Evolutionary conservation across 2,329 filamentous ascomycete genomes (phyloP).

Genomic region (Cordyceps sp.): DNA sequence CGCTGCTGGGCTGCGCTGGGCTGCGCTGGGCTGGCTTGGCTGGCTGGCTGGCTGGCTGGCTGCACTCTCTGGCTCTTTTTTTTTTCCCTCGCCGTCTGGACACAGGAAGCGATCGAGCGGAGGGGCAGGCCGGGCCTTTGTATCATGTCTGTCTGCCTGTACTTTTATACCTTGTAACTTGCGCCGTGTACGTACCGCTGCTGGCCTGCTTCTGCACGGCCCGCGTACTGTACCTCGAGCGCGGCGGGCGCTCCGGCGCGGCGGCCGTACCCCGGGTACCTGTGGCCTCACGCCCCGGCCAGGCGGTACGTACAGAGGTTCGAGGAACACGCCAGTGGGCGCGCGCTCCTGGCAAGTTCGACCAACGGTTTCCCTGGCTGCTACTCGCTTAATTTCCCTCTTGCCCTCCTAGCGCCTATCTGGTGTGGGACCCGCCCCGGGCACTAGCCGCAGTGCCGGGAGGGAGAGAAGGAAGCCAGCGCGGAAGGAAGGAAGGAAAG

Average conservation of each 20-base stretch:
- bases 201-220: neutral
- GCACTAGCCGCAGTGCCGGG: slow-evolving; percentile 1
- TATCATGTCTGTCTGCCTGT: slow-evolving; percentile 25
- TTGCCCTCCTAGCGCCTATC: slow-evolving; percentile 15
- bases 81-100: neutral
- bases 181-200: neutral
- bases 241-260: no score
- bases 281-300: no score
- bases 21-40: slow-evolving; percentile 1
- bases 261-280: no score
- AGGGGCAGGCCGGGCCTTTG: slow-evolving; percentile 25
- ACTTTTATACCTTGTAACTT: slow-evolving; percentile 21
- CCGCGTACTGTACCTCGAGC: no score
- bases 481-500: neutral
- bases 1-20: neutral
- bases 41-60: no score
- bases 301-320: no score
- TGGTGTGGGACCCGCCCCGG: neutral
- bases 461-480: no score
- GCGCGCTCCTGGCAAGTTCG: no score
- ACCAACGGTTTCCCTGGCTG: slow-evolving; percentile 17
- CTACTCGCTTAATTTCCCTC: slow-evolving; percentile 20
- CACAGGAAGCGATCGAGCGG: slow-evolving; percentile 21
- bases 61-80: no score
- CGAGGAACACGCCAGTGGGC: no score